A percentile compares a stretch with the other conserved stretches of the same genome.
Evolutionary conservation across 345 rosid genomes (phyloP).

Genomic region (Cardamine chenopodiifolia): DNA sequence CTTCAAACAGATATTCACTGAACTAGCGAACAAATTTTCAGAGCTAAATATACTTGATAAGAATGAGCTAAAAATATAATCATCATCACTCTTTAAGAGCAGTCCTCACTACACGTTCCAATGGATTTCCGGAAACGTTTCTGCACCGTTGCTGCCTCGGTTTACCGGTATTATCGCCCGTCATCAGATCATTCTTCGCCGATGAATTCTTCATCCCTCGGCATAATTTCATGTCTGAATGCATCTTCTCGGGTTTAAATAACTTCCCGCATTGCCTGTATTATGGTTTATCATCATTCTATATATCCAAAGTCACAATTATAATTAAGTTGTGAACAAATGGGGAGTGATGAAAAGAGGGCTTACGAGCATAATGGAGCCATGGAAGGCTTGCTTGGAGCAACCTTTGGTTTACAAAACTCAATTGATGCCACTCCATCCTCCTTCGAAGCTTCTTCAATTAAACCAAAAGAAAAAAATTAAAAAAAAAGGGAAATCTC

Average conservation of each 20-base stretch:
- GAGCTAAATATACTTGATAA: background rate
- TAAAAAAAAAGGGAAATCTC: background rate
- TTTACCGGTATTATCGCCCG: conserved; percentile 11
- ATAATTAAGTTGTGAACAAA: background rate
- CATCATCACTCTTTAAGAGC: conserved; percentile 33
- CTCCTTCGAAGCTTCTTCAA: conserved; percentile 53
- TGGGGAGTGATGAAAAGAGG: background rate
- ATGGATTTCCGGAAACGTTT: conserved; percentile 20
- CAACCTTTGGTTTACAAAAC: conserved; percentile 43
- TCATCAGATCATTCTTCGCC: background rate
- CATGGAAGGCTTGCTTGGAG: conserved; percentile 39
- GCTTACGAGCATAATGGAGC: conserved; percentile 76
- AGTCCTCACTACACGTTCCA: conserved; percentile 25
- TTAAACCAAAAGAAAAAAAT: background rate
- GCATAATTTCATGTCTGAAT: conserved; percentile 74
- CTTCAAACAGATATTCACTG: background rate
- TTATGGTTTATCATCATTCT: background rate
- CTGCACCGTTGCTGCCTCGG: conserved; percentile 35
- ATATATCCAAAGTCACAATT: background rate
- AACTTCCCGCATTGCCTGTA: conserved; percentile 77
- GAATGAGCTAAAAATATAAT: background rate
- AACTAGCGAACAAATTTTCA: background rate
- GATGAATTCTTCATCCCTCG: conserved; percentile 52
- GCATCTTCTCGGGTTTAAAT: conserved; percentile 76
- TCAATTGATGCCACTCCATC: conserved; percentile 43